These are phyloP conservation scores for Fraxinus quadrangulata DNA, from an alignment of 257 asterid genomes.

Conservation along the genomic window DNA sequence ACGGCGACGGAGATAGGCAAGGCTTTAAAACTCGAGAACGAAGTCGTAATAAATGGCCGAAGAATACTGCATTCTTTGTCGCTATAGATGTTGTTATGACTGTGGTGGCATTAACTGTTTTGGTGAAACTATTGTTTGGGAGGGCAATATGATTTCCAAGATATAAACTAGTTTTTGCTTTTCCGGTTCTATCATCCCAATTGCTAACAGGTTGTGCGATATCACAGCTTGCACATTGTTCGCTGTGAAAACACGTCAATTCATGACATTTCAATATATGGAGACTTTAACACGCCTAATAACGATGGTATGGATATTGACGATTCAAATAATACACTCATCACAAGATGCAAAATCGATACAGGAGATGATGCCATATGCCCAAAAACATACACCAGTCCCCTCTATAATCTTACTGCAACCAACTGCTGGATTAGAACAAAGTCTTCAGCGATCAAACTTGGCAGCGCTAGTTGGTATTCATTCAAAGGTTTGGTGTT, in stretches of 20 bases:
- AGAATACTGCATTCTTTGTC: no score
- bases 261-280: slow-evolving; percentile 62
- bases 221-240: slow-evolving; percentile 80
- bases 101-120: no score
- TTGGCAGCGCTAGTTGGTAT: slow-evolving; percentile 87
- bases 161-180: not conserved
- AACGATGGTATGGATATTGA: slow-evolving; percentile 91
- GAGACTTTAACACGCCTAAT: slow-evolving; percentile 88
- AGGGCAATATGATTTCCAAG: no score
- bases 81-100: no score
- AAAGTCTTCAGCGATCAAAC: slow-evolving; percentile 88
- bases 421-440: slow-evolving; percentile 79
- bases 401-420: slow-evolving; percentile 73
- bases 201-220: not conserved
- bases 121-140: no score
- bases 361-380: slow-evolving; percentile 99
- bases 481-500: slow-evolving; percentile 60
- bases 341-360: slow-evolving; percentile 67
- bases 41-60: no score
- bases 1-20: no score
- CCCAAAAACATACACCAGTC: slow-evolving; percentile 71
- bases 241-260: slow-evolving; percentile 65
- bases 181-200: not conserved
- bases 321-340: slow-evolving; percentile 83
- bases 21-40: no score